Evolutionary conservation across 2,329 filamentous ascomycete genomes (phyloP), one percentile per base, ranked within the genome.

Genomic region (Pestalotiopsis sp.): DNA sequence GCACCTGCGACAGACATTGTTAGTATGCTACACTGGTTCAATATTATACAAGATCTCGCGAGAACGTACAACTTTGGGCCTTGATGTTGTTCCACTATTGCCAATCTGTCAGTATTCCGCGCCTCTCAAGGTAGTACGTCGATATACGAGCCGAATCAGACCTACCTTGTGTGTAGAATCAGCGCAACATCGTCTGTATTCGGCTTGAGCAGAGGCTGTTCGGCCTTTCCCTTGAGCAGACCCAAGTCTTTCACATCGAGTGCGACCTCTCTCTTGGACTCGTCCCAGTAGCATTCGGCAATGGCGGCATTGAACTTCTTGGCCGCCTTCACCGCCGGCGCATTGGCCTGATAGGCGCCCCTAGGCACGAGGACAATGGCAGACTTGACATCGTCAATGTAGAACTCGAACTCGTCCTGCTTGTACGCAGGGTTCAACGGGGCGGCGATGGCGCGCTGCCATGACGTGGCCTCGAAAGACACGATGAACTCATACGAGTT

Each of bases 401-500:
- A 97, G 81, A 97, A 97, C 79, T 96, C 93, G 78, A 95, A 96
- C 80, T 97, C 93, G 68, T 91, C 91, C 81, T 96, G 93, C 83
- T 95, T 97, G 84, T 97, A 97, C 59, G 91, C 91, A 56, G 93
- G 90, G 80, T 97, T 97, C 72, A 97, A 84, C n/a, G 93, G 94
- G 3, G 94, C 94, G 7, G 93, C 93, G 73, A 96, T 91, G 38
- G 86, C 92, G 75, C 94, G 88, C 83, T 96, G 93, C 89, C 91
- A 94, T n/a, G 93, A 89, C 20, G 90, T 87, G n/a, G 93, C 93
- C 59, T 97, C 87, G 81, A 97, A 97, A 2, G 93, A 90, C 68
- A 96, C 90, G 77, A 97, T 92, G 82, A 97, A 96, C 80, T 95
- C 93, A 81, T 94, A 95, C 66, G 91, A 94, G 83, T 97, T 97